Conservation (phyloP, 768 basidiomycete species). For the Xerocomellus intermedius region DNA sequence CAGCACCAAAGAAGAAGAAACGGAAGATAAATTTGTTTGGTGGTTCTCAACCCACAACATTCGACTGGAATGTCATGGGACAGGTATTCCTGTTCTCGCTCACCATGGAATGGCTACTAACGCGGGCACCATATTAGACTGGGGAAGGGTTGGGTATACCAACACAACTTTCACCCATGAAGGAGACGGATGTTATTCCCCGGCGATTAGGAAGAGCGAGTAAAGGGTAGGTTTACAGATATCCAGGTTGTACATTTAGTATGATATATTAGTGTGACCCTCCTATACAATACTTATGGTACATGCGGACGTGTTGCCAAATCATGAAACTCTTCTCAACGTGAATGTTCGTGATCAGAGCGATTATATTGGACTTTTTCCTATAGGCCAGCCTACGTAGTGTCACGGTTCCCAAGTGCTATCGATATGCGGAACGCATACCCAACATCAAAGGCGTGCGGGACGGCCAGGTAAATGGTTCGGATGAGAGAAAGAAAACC, state of each 20-base stretch:
- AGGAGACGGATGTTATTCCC: conserved; percentile 51
- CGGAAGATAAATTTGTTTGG: conserved; percentile 67
- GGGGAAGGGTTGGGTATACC: conserved; percentile 59
- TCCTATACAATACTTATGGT: not conserved
- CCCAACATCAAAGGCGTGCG: conserved; percentile 45
- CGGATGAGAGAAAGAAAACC: conserved; percentile 14
- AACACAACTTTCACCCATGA: conserved; percentile 64
- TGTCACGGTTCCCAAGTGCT: conserved; percentile 43
- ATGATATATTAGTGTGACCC: not conserved
- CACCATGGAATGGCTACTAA: not conserved
- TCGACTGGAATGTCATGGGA: conserved; percentile 45
- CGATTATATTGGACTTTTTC: conserved; percentile 72
- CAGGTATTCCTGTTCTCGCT: conserved; percentile 31
- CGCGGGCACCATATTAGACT: conserved; percentile 19
- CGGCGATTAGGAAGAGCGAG: conserved; percentile 36
- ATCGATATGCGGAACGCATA: conserved; percentile 62
- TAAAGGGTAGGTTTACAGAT: conserved; percentile 15
- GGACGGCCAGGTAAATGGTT: conserved; percentile 46
- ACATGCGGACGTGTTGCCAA: conserved; percentile 53
- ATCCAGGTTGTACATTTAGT: not conserved
- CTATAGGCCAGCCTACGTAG: conserved; percentile 48
- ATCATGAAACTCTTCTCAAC: conserved; percentile 86
- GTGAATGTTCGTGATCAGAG: conserved; percentile 69
- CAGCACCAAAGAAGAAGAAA: conserved; percentile 59
- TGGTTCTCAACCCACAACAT: conserved; percentile 38